Conservation (phyloP, 164 flowering plant genomes). For the Vitis amurensis region DNA sequence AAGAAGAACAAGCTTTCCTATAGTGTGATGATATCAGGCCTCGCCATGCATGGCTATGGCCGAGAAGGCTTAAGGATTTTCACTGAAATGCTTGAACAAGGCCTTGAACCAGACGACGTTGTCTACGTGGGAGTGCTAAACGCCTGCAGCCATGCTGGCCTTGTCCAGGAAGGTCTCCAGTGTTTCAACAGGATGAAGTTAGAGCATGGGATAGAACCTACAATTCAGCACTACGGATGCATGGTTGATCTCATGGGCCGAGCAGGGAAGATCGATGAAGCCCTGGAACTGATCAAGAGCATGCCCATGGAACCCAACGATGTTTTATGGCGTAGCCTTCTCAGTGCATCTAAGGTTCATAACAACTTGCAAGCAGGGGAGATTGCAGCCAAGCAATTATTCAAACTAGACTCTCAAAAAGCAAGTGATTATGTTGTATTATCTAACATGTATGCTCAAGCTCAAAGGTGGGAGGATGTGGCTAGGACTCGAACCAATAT, state of each 20-base stretch:
- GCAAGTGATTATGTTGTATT: conserved; percentile 58
- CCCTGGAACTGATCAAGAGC: conserved; percentile 50
- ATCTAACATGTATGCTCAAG: conserved; percentile 60
- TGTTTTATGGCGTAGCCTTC: conserved; percentile 70
- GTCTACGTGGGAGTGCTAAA: conserved; percentile 63
- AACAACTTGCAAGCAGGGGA: conserved; percentile 48
- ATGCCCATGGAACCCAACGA: conserved; percentile 75
- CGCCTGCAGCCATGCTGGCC: conserved; percentile 77
- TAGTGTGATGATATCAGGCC: conserved; percentile 71
- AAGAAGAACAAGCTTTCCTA: conserved; percentile 52
- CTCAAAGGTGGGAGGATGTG: conserved; percentile 57
- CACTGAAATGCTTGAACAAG: conserved; percentile 58
- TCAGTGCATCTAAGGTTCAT: conserved; percentile 62
- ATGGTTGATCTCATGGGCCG: conserved; percentile 77
- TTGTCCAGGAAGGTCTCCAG: conserved; percentile 54
- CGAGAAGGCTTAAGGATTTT: conserved; percentile 54
- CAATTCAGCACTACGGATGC: conserved; percentile 78
- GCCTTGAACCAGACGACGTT: conserved; percentile 58
- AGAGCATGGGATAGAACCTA: conserved; percentile 62
- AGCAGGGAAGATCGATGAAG: conserved; percentile 66
- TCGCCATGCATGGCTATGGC: conserved; percentile 67
- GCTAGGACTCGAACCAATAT: conserved; percentile 37
- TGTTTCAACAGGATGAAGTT: conserved; percentile 52
- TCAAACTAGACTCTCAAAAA: conserved; percentile 29
- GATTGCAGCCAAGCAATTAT: conserved; percentile 42